phyloP scores from a whole-genome alignment of 2,329 filamentous ascomycete species.

The Fusarium bulbicola region DNA sequence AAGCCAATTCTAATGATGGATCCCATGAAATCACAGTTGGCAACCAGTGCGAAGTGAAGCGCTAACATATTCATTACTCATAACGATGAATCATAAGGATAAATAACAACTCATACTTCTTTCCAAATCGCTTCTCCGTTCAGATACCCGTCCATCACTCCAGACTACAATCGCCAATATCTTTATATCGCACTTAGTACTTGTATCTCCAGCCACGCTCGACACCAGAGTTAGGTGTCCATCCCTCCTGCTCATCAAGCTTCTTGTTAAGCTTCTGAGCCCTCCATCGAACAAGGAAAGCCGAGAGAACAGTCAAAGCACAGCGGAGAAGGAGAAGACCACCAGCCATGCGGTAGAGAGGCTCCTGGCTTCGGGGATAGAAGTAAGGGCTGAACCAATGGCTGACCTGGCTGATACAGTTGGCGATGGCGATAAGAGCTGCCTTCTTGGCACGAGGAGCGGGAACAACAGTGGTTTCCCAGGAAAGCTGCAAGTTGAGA shows the following conservation, averaged over 20 bases:
- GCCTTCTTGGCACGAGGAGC: constrained; percentile 53
- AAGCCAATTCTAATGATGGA: fast-evolving
- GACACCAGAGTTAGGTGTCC: constrained; percentile 20
- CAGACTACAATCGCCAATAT: not conserved
- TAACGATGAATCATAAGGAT: not conserved
- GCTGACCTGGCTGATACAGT: constrained; percentile 51
- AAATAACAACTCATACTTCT: not conserved
- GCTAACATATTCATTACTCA: constrained; percentile 1
- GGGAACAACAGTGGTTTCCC: constrained; percentile 54
- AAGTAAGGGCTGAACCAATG: constrained; percentile 57
- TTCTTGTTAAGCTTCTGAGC: constrained; percentile 16
- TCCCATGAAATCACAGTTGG: not conserved
- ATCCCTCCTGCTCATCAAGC: constrained; percentile 23
- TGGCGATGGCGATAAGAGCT: constrained; percentile 54
- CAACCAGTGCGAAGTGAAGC: fast-evolving
- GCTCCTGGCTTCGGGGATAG: constrained; percentile 43
- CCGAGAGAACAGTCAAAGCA: not conserved
- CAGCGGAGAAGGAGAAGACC: constrained; percentile 25
- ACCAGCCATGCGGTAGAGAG: constrained; percentile 44
- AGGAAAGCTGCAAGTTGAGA: constrained; percentile 52
- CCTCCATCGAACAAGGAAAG: constrained; percentile 7
- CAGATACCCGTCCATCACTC: not conserved
- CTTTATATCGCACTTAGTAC: not conserved
- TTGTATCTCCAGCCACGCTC: constrained; percentile 27
- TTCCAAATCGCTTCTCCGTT: not conserved